Evolutionary conservation across 2,329 filamentous ascomycete genomes (phyloP), one percentile per base, ranked within the genome.

Genomic region (Davidsoniella neocaledoniae): DNA sequence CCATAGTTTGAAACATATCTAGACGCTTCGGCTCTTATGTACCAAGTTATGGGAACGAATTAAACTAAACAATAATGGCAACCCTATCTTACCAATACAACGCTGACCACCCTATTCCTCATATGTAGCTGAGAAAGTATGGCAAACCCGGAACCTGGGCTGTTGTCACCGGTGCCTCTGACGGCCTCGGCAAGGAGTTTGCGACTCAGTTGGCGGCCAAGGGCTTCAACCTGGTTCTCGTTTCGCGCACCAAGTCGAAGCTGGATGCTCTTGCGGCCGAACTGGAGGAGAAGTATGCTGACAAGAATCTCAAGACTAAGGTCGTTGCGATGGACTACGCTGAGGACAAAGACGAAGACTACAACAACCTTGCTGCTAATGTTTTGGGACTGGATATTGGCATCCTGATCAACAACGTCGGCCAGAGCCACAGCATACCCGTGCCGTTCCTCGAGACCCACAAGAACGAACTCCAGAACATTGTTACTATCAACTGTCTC

Each of bases 181-280:
- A 98, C 65, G 93, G 91, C 56, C 80, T 98, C 55, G 91, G 91
- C 62, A 96, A 94, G 68, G 91, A 98, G 68, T 98, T 86, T 63
- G 86, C 90, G 37, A 73, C 83, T 29, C 87, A 96, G 64, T 80
- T 98, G 51, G 88, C 91, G 21, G 72, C 77, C 54, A 88, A 91
- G 63, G 88, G 88, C 59, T 98, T 90, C 77, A 96, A 95, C 67
- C 72, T 96, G 58, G 70, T 98, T 55, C 85, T 98, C 57, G 81
- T 98, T 54, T 96, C 91, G 43, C 88, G 93, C 59, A 96, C 93
- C n/a, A 75, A 83, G 57, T 86, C 86, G 39, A 98, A 98, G 68
- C 81, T 98, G 57, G 77, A 85, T 49, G 65, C 77, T 2, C 75
- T 98, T 46, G 78, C 85, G 41, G 66, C 74, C 33, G 84, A 94